Evolutionary conservation across 2,329 filamentous ascomycete species (phyloP).

Genomic region (Alternaria atra): DNA sequence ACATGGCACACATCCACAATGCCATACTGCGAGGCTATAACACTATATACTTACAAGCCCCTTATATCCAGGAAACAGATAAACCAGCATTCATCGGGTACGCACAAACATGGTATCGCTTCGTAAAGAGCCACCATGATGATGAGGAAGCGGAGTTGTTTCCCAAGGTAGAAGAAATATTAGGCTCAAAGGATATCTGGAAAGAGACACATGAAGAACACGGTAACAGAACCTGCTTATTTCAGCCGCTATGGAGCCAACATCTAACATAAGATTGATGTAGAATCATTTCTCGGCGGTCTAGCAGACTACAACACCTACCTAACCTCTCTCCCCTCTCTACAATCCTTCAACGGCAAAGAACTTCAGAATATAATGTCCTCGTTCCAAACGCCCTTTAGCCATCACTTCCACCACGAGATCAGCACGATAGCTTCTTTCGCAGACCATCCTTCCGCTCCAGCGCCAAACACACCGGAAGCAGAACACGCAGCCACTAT

Average conservation of each 20-base stretch:
- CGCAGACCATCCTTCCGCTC: slow-evolving; percentile 61
- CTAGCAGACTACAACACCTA: slow-evolving; percentile 38
- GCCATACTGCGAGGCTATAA: slow-evolving; percentile 53
- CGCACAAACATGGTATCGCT: slow-evolving; percentile 44
- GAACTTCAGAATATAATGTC: slow-evolving; percentile 40
- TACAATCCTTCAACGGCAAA: slow-evolving; percentile 31
- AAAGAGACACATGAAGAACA: slow-evolving; percentile 46
- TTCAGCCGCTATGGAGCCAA: neutral
- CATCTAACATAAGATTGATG: neutral
- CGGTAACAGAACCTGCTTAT: slow-evolving; percentile 21
- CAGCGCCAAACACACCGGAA: slow-evolving; percentile 55
- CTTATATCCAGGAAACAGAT: slow-evolving; percentile 39
- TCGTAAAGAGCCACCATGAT: slow-evolving; percentile 50
- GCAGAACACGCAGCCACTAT: slow-evolving; percentile 57
- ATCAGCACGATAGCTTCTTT: slow-evolving; percentile 45
- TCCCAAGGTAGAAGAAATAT: slow-evolving; percentile 43
- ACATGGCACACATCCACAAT: slow-evolving; percentile 54
- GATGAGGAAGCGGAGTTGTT: slow-evolving; percentile 50
- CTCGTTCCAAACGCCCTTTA: slow-evolving; percentile 38
- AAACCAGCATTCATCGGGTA: slow-evolving; percentile 51
- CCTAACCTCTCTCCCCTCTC: slow-evolving; percentile 24
- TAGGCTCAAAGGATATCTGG: slow-evolving; percentile 42
- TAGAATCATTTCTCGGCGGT: slow-evolving; percentile 42
- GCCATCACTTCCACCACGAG: slow-evolving; percentile 47
- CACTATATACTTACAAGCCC: slow-evolving; percentile 52